Evolutionary conservation across 2,329 filamentous ascomycete genomes (phyloP), one percentile per base, ranked within the genome.

Genomic region (Fusarium hainanense): DNA sequence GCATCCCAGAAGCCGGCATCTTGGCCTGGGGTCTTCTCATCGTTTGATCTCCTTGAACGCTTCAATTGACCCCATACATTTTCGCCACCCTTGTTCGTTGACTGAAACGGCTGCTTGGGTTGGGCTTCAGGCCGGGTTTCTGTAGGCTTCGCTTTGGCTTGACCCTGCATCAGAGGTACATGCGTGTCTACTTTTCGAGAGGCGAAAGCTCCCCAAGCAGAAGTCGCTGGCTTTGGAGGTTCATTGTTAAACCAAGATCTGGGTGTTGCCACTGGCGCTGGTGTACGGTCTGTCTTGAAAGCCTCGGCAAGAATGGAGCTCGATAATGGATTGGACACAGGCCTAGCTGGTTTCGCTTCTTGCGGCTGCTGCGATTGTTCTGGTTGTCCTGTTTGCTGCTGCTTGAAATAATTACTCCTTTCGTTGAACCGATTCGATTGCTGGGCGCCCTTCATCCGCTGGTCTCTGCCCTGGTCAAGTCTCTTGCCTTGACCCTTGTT

Each of bases 261-360:
- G 4, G 77, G 75, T 7, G 76, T 75, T 27, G 68, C 64, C 11
- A 76, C 72, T 8, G 71, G 55, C 28, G 58, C 70, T n/a, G 76
- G 72, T 20, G 71, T 58, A 49, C 70, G 70, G 43, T 75, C 70
- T 47, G 74, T 70, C 51, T 72, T 78, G 67, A 80, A 75, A n/a
- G 78, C 77, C 37, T 79, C 73, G 6, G 78, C 77, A 37, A 80
- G 69, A 9, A 79, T 68, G 3, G 77, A 73, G 21, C 69, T 77
- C 14, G 77, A 78, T 46, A 74, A 58, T 11, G 59, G 65, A 9
- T 56, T 48, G 18, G 63, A 40, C 40, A 27, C 23, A 27, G 52
- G 34, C n/a, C 23, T 63, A 28, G 16, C 42, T 20, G 58, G 34
- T 18, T 30, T 57, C 34, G 18, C 34, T 14, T 58, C 41, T 55